Evolutionary conservation across 768 basidiomycete genomes (phyloP), one percentile per base, ranked within the genome.

Genomic region (Suillus bovinus): DNA sequence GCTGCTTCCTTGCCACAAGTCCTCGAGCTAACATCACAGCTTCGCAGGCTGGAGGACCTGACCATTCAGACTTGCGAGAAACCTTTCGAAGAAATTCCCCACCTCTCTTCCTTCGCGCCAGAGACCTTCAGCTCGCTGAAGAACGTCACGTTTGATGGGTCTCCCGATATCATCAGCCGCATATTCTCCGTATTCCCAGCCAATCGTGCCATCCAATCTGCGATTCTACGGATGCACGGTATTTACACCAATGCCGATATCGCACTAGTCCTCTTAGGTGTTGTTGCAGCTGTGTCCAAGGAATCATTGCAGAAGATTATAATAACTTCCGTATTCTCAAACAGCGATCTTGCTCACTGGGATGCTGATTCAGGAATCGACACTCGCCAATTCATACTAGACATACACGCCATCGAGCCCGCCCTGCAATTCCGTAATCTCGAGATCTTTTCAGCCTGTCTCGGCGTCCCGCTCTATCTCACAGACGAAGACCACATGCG

Each of bases 381-480:
- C 20, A 39, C 38, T 24, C 55, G 27, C 17, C 55, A 56, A 39
- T 56, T 29, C 24, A 38, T 39, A 6, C 55, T 56, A 56, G 55
- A 56, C 55, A 56, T 56, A 39, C 9, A 29, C 27, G 55, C 55
- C 14, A 56, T 56, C 4, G 55, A 56, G 24, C 55, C 55, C 5
- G 55, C 55, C 24, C 17, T 56, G 24, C 55, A 41, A 20, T 56
- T 56, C 27, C 55, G 17, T 10, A 56, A 39, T 27, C 24, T 56
- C 17, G 55, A 56, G 17, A 41, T 56, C 17, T 56, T 56, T 38
- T 56, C 55, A 6, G 55, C 24, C 17, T 56, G 55, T 27, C 38
- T 56, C 24, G 55, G 55, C n/a, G 17, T 56, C 38, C 55, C 55
- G 7, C 38, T 56, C 5, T 56, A 56, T 56, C 55, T 56, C 55